These are phyloP conservation scores for Apiospora aurea DNA, from an alignment of 2,329 filamentous ascomycete genomes.

Conservation along the genomic window DNA sequence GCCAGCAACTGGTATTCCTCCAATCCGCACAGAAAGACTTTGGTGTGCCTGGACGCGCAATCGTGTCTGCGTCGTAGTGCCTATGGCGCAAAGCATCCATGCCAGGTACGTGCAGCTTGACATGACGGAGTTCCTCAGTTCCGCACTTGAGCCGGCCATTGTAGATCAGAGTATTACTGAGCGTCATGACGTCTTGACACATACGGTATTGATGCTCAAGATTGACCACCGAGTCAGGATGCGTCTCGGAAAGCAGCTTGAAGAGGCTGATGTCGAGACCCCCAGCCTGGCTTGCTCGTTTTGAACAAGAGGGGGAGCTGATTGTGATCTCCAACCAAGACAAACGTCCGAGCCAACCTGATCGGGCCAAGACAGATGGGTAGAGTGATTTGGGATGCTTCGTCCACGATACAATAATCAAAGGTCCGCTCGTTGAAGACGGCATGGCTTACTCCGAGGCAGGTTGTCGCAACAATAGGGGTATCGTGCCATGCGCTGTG, in stretches of 20 bases:
- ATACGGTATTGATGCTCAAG: conserved; percentile 97
- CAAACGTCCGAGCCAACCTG: conserved; percentile 89
- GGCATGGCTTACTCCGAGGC: conserved; percentile 87
- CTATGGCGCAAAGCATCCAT: conserved; percentile 65
- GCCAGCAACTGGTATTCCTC: conserved; percentile 69
- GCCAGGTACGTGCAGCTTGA: conserved; percentile 72
- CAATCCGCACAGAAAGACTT: conserved; percentile 64
- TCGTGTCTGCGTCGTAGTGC: conserved; percentile 62
- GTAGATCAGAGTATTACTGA: conserved; percentile 94
- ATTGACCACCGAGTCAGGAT: conserved; percentile 87
- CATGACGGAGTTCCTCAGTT: conserved; percentile 74
- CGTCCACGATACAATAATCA: conserved; percentile 98
- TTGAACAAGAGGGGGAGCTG: conserved; percentile 94
- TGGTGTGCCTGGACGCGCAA: conserved; percentile 49
- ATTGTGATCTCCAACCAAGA: conserved; percentile 95
- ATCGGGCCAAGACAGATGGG: conserved; percentile 95
- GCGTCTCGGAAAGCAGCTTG: conserved; percentile 87
- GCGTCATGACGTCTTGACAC: conserved; percentile 95
- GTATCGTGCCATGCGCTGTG: conserved; percentile 83
- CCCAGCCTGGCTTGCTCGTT: conserved; percentile 84
- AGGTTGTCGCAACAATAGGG: conserved; percentile 92
- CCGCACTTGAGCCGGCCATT: conserved; percentile 90
- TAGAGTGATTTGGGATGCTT: conserved; percentile 95
- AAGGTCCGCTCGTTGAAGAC: conserved; percentile 90
- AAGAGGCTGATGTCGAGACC: conserved; percentile 94